A percentile compares a stretch with the other conserved stretches of the same genome.
phyloP scores from a whole-genome alignment of 495 filamentous ascomycete species.

The Lineolata rhizophorae region DNA sequence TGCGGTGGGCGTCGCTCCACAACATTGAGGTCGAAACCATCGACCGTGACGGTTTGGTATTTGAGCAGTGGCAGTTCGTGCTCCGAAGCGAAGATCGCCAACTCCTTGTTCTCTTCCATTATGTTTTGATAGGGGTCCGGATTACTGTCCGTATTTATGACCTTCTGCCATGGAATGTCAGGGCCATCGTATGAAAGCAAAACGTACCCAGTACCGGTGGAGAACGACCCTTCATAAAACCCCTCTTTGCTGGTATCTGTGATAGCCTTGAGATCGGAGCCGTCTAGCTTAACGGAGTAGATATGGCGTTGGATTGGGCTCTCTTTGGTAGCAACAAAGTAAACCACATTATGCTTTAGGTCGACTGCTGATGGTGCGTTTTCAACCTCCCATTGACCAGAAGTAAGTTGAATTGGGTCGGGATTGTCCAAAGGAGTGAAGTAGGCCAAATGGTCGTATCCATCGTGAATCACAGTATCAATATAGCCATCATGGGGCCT shows the following conservation, averaged over 20 bases:
- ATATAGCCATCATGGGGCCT: constrained; percentile 74
- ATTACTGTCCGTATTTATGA: constrained; percentile 62
- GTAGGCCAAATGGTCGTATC: constrained; percentile 81
- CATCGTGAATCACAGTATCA: constrained; percentile 71
- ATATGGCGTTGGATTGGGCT: constrained; percentile 75
- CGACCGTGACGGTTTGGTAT: constrained; percentile 68
- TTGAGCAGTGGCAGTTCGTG: constrained; percentile 68
- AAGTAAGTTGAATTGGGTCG: constrained; percentile 62
- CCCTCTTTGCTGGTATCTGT: constrained; percentile 59
- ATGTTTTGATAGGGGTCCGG: constrained; percentile 35
- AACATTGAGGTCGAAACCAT: constrained; percentile 59
- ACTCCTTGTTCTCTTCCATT: constrained; percentile 54
- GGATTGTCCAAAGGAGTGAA: constrained; percentile 79
- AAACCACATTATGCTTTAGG: constrained; percentile 60
- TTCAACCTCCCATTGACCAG: constrained; percentile 85
- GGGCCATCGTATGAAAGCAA: constrained; percentile 69
- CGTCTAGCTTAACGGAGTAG: constrained; percentile 74
- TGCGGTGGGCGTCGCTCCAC: constrained; percentile 79
- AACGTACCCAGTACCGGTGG: constrained; percentile 55
- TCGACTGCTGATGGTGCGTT: constrained; percentile 77
- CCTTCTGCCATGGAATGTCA: constrained; percentile 74
- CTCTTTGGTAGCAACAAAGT: constrained; percentile 74
- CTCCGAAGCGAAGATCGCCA: constrained; percentile 44
- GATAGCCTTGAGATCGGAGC: constrained; percentile 40
- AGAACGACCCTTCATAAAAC: constrained; percentile 78